Evolutionary conservation across 345 rosid species (phyloP).

Genomic region (Odontarrhena argentea): DNA sequence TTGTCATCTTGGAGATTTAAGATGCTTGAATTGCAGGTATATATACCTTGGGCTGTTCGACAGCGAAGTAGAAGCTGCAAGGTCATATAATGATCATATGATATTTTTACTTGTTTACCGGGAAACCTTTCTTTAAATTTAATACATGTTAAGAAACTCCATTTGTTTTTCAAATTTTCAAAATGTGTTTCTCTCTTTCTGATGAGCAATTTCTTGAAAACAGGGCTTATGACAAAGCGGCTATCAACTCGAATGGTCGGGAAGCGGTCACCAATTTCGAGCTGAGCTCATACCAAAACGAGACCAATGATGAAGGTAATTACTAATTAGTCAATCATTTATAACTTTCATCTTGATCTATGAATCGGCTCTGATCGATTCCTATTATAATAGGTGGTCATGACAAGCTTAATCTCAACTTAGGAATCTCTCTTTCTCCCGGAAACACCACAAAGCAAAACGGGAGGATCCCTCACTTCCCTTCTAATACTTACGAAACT

Average conservation of each 20-base stretch:
- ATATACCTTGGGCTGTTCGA: slow-evolving; percentile 97
- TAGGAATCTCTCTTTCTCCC: slow-evolving; percentile 39
- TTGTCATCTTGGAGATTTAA: slow-evolving; percentile 66
- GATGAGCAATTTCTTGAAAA: slow-evolving; percentile 61
- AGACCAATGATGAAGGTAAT: slow-evolving; percentile 60
- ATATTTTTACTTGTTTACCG: slow-evolving; percentile 38
- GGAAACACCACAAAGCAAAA: slow-evolving; percentile 34
- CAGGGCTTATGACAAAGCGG: slow-evolving; percentile 99
- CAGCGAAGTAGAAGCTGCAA: slow-evolving; percentile 98
- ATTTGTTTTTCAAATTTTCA: slow-evolving; percentile 3
- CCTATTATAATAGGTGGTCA: slow-evolving; percentile 24
- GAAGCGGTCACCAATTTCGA: slow-evolving; percentile 97
- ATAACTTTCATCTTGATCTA: not conserved
- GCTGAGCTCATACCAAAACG: slow-evolving; percentile 68
- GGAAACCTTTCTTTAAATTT: slow-evolving; percentile 25
- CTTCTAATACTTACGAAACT: slow-evolving; percentile 32
- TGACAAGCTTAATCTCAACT: slow-evolving; percentile 40
- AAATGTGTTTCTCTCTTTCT: slow-evolving; percentile 39
- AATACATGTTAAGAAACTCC: slow-evolving; percentile 48
- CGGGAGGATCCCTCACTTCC: slow-evolving; percentile 33
- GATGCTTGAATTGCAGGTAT: slow-evolving; percentile 96
- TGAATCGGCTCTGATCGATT: slow-evolving; percentile 26
- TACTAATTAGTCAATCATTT: slow-evolving; percentile 33
- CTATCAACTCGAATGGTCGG: slow-evolving; percentile 79
- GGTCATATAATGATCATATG: slow-evolving; percentile 74